Evolutionary conservation across 2,329 filamentous ascomycete species (phyloP).

Genomic region (Fusarium graminum): DNA sequence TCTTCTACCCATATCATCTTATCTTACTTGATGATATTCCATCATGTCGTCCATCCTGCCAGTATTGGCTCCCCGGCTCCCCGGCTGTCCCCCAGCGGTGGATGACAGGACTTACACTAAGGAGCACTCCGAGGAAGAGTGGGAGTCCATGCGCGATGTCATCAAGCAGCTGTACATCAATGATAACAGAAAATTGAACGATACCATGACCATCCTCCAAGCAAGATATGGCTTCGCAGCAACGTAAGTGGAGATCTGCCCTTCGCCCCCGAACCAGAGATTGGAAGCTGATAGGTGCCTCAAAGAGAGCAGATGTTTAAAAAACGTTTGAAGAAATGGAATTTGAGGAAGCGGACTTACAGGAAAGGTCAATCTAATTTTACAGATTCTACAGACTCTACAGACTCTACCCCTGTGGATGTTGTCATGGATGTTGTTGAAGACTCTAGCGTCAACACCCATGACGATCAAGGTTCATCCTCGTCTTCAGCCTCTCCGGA

Average conservation of each 20-base stretch:
- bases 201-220: slow-evolving; percentile 55
- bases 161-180: slow-evolving; percentile 54
- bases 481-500: slow-evolving; percentile 34
- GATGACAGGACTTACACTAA: slow-evolving; percentile 50
- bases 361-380: slow-evolving; percentile 48
- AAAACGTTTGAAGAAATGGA: slow-evolving; percentile 57
- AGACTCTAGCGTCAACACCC: slow-evolving; percentile 25
- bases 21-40: slow-evolving; percentile 30
- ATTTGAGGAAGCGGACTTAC: slow-evolving; percentile 55
- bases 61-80: slow-evolving; percentile 52
- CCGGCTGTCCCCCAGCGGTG: slow-evolving; percentile 46
- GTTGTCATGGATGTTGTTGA: slow-evolving; percentile 37
- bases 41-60: slow-evolving; percentile 50
- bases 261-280: not conserved
- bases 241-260: slow-evolving; percentile 50
- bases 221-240: slow-evolving; percentile 54
- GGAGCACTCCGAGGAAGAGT: slow-evolving; percentile 55
- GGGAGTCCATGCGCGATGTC: slow-evolving; percentile 51
- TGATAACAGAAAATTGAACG: slow-evolving; percentile 54
- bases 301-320: slow-evolving; percentile 58
- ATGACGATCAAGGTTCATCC: slow-evolving; percentile 33
- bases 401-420: slow-evolving; percentile 26
- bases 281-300: slow-evolving; percentile 29
- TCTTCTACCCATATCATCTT: slow-evolving; percentile 9
- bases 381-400: slow-evolving; percentile 35